Base-by-base conservation (phyloP, 805 yeast genomes). In the Kodamaea kakaduensis region DNA sequence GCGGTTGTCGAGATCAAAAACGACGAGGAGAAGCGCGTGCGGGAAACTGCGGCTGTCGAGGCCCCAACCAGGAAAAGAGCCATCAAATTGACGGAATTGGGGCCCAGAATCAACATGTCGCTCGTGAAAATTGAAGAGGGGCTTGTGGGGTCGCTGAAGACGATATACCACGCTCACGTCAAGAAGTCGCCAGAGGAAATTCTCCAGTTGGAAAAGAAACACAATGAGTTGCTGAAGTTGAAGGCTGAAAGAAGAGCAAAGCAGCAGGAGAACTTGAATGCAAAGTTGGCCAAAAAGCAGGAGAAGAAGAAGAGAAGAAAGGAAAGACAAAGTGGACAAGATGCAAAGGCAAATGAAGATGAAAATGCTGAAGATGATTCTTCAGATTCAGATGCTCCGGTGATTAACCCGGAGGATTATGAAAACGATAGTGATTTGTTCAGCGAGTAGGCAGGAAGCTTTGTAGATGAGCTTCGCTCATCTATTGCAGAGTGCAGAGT, bases 51-150 rank as follows among this genome's bases (percentile, higher is more conserved):
- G 5, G 49, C 47, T 16, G 26, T 32, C 5, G 32, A 31, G 16
- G 36, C 34, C 7, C 26, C 55, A 13, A 61, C 74, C 34, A 53
- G 61, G 21, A 88, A 87, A 60, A 77, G 84, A 51, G 97, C 98
- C 1, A 85, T 93, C 48, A 89, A 87, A 56, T 69, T 93, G 33
- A 85, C 90, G 1, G 98, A 93, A 59, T 66, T 90, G 32, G 98
- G 98, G 0, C 98, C 98, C 23, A 73, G 98, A 46, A 61, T 93
- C 59, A 77, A 75, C 47, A 65, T 93, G 59, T 68, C 78, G 34
- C 65, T 93, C 39, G 65, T 82, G 32, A 93, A 93, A 64, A 85
- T 93, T 36, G 97, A 90, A 61, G 97, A 90, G 53, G 95, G 93
- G 12, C 52, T 67, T 42, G 74, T 85, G 15, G 90, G 96, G 40